Base-by-base conservation (phyloP, 2,329 filamentous ascomycete species). In the Aspergillus caelatus region DNA sequence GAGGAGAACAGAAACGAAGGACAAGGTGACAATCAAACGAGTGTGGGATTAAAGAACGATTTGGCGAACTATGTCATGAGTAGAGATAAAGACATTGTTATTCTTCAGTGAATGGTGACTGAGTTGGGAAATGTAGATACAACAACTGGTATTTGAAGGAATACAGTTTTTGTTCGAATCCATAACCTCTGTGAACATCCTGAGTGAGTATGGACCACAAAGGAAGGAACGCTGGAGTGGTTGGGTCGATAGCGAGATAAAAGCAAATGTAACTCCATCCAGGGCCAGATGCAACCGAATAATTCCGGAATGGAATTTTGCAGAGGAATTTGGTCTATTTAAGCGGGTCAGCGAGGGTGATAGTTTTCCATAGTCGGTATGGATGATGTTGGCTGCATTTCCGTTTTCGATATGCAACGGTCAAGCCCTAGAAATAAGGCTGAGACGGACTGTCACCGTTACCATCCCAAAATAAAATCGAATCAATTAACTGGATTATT, bases 361-460 rank as follows among this genome's bases (percentile, higher is more conserved):
- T 58, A 32, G 45, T 9, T 41, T 43, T 53, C 58, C 57, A 45
- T 39, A 21, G 48, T 61, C 32, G 26, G 45, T 32, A 50, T 36
- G 43, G 60, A 34, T 61, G 62, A 68, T 32, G 64, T 50, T 56
- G 45, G 57, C 48, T 32, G 53, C 30, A 62, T 65, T 67, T 69
- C 68, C 68, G 68, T 59, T 64, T 70, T 65, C 68, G 68, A 67
- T 65, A 68, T 56, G 16, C 59, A 10, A 45, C 43, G 34, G 36
- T 39, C 56, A 36, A 28, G 54, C 48, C 52, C 32, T 39, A 19
- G 14, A 4, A n/a, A 55, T 55, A 39, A 39, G 52, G 52, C 34
- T 41, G 39, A 46, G n/a, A 3, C n/a, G 10, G 61, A 56, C 45
- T 60, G 59, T 52, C 53, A 66, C 64, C 58, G 64, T 64, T 64